Base-by-base conservation (phyloP, 108 stramenopile genomes). In the Cyclostephanos invisitatus region DNA sequence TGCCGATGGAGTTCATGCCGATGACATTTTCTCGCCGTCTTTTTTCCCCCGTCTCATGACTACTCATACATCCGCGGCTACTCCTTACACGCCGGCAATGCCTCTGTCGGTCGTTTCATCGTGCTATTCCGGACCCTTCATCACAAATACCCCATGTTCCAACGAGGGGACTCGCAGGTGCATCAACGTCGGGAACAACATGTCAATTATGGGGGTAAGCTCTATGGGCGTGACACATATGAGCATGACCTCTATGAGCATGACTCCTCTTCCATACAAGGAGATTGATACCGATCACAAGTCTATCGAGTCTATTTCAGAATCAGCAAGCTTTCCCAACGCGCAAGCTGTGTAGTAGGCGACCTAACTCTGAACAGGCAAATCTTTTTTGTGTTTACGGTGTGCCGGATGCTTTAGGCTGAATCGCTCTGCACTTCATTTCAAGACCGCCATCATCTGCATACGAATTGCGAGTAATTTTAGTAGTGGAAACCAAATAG, bases 81-180 rank as follows among this genome's bases (percentile, higher is more conserved):
- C 60, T 40, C 60, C 36, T 1, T 42, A 21, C 36, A 61, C 60
- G 20, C 60, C 60, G 36, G n/a, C 37, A 22, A 61, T 61, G 25
- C 32, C 29, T 42, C 9, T 61, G n/a, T 37, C 60, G 3, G 35
- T 17, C 18, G 36, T 61, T 61, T 61, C 60, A 61, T 37, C 36
- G 29, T 61, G 60, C 44, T 40, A 44, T 61, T 61, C 60, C 20
- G 60, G 60, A 10, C 60, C 60, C 11, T 61, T 61, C 60, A 61
- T 61, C 21, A 36, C 60, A 9, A 36, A 61, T 36, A 61, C 29
- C 18, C 37, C 28, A 20, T 40, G n/a, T 7, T 61, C 37, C 29
- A 11, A 57, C n/a, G 27, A 57, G 32, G 28, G 56, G 56, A 0
- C 56, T 4, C 56, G 12, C 27, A 29, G 15, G 27, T 12, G 56